Base-by-base conservation (phyloP, 257 asterid species). In the Nicotiana tabacum region DNA sequence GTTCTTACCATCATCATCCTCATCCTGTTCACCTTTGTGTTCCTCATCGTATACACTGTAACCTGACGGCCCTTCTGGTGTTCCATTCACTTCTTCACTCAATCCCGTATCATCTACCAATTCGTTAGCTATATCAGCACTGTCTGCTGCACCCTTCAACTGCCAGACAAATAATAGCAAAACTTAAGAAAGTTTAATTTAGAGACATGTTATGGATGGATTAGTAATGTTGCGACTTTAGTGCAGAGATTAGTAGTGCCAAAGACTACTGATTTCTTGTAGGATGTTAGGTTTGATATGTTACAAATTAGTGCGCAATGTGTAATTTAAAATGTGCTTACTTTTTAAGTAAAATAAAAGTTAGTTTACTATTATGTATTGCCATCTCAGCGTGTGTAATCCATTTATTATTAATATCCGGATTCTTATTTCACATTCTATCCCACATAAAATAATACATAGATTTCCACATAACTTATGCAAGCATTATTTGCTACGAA, bases 51-150 rank as follows among this genome's bases (percentile, higher is more conserved):
- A 85, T 81, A 79, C 53, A 69, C 84, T 89, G 55, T 82, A 27
- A 48, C 61, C 80, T 27, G 80, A 83, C 66, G 82, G 81, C n/a
- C 82, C 85, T 76, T 85, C 85, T 60, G 89, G 89, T n/a, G 93
- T 87, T 82, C 88, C 92, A 46, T 86, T 88, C 77, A 91, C 91
- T 85, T 92, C 97, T 82, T 91, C 97, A 12, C 95, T 89, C 55
- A 81, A 27, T 81, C 85, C 90, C 32, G 81, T 48, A 78, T 24
- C 80, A 74, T 80, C 92, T 61, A 77, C 84, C 10, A 65, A 78
- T 55, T 82, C 77, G 68, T 88, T 82, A 43, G 83, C 86, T 58
- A 87, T 65, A 74, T 85, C 85, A 64, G 67, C 84, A 39, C 70
- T 83, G 57, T 70, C 88, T 43, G 82, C 91, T 7, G 88, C 85